phyloP scores from a whole-genome alignment of 2,329 filamentous ascomycete species.

The Atkinsonella texensis region DNA sequence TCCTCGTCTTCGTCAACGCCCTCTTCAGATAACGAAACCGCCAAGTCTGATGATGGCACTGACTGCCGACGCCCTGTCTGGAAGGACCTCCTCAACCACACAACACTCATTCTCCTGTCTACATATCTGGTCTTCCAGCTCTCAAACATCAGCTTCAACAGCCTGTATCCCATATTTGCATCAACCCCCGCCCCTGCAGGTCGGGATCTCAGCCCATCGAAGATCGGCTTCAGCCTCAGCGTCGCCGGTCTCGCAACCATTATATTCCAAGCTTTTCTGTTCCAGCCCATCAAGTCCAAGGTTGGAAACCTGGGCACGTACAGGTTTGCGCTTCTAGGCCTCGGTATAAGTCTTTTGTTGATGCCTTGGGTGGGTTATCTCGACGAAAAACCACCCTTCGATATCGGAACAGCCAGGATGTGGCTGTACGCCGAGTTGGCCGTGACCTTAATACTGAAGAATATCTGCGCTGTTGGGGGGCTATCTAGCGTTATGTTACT shows the following conservation, averaged over 20 bases:
- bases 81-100: slow-evolving; percentile 58
- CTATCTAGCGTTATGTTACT: slow-evolving; percentile 80
- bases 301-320: slow-evolving; percentile 83
- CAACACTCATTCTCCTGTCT: slow-evolving; percentile 67
- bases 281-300: slow-evolving; percentile 63
- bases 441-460: slow-evolving; percentile 71
- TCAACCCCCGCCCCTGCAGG: slow-evolving; percentile 65
- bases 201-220: slow-evolving; percentile 59
- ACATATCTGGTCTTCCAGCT: slow-evolving; percentile 93
- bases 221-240: slow-evolving; percentile 76
- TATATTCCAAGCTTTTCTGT: slow-evolving; percentile 77
- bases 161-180: slow-evolving; percentile 86
- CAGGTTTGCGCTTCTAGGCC: slow-evolving; percentile 62
- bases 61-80: slow-evolving; percentile 27
- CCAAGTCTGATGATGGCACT: slow-evolving; percentile 12
- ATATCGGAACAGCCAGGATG: slow-evolving; percentile 47
- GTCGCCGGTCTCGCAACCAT: slow-evolving; percentile 80
- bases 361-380: slow-evolving; percentile 87
- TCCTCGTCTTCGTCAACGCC: slow-evolving; percentile 15
- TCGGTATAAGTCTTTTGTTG: slow-evolving; percentile 69
- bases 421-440: slow-evolving; percentile 79
- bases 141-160: slow-evolving; percentile 90
- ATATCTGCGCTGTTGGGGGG: slow-evolving; percentile 78
- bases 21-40: not conserved
- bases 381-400: slow-evolving; percentile 42